Conservation (phyloP, 2,329 filamentous ascomycete species). For the Colletotrichum brevisporum region DNA sequence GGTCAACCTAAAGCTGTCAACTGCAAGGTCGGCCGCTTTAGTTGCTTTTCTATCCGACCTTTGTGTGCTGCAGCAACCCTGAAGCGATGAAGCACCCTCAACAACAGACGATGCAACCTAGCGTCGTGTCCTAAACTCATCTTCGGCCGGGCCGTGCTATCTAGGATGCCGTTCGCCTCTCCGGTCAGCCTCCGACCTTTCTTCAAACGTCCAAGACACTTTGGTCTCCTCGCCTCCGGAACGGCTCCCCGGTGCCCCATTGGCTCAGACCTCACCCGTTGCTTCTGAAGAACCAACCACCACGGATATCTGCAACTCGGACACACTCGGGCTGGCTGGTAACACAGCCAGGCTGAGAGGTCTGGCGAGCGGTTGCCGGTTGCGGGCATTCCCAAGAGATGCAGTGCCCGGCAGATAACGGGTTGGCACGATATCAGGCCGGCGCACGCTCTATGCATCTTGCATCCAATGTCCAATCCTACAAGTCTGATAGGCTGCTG, state of each 20-base stretch:
- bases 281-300: conserved; percentile 26
- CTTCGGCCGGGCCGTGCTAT: conserved; percentile 27
- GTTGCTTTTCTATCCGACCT: conserved; percentile 1
- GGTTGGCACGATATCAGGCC: conserved; percentile 31
- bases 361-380: conserved; percentile 6
- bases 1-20: conserved; percentile 27
- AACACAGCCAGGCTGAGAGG: conserved; percentile 15
- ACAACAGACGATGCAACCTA: conserved; percentile 30
- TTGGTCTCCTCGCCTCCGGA: conserved; percentile 12
- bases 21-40: conserved; percentile 25
- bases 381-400: conserved; percentile 19
- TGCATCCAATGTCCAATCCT: conserved; percentile 33
- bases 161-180: conserved; percentile 13
- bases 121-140: conserved; percentile 28
- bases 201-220: conserved; percentile 24
- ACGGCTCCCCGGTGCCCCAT: not conserved
- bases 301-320: conserved; percentile 28
- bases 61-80: not conserved
- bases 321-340: conserved; percentile 19
- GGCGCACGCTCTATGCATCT: conserved; percentile 19
- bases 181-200: conserved; percentile 17
- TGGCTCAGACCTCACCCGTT: conserved; percentile 13
- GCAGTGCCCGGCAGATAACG: conserved; percentile 36
- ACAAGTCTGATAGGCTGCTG: conserved; percentile 28
- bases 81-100: conserved; percentile 25